A percentile compares a stretch with the other conserved stretches of the same genome.
Conservation (phyloP, 1,284 basidiomycete genomes). For the Trichosporon coremiiforme region DNA sequence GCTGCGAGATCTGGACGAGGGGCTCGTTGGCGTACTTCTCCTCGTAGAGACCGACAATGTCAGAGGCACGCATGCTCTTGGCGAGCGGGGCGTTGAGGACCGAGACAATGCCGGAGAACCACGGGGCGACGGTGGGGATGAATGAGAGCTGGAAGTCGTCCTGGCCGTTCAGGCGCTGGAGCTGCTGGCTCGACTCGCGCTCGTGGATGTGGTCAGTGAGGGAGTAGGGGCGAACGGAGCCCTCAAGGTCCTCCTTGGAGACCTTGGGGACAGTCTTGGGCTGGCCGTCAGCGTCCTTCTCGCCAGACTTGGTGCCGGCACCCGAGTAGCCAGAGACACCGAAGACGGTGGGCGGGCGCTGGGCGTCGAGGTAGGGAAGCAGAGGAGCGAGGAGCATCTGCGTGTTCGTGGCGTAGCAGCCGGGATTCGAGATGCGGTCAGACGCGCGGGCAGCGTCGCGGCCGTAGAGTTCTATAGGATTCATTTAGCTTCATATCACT, state of each 20-base stretch:
- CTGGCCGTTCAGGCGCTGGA: conserved; percentile 64
- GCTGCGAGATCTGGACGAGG: conserved; percentile 68
- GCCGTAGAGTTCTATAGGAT: conserved; percentile 77
- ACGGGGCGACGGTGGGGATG: conserved; percentile 82
- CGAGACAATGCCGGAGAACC: conserved; percentile 95
- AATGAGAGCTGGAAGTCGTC: conserved; percentile 72
- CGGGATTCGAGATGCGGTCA: conserved; percentile 91
- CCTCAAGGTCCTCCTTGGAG: conserved; percentile 69
- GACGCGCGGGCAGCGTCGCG: conserved; percentile 70
- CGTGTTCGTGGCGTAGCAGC: conserved; percentile 92
- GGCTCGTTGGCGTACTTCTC: conserved; percentile 75
- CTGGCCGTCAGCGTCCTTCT: conserved; percentile 65
- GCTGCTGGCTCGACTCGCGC: conserved; percentile 83
- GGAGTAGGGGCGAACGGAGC: conserved; percentile 79
- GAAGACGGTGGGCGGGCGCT: conserved; percentile 80
- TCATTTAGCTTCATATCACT: conserved; percentile 38
- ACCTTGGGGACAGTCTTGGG: conserved; percentile 82
- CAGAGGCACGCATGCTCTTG: conserved; percentile 66
- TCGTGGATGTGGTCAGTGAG: conserved; percentile 99
- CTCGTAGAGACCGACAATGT: conserved; percentile 75
- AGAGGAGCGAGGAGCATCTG: conserved; percentile 91
- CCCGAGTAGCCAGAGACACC: conserved; percentile 94
- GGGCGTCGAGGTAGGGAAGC: conserved; percentile 68
- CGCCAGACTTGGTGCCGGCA: conserved; percentile 79
- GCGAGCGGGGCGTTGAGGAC: conserved; percentile 79